Base-by-base conservation (phyloP, 2,329 filamentous ascomycete species). In the Ophiostoma piceae region DNA sequence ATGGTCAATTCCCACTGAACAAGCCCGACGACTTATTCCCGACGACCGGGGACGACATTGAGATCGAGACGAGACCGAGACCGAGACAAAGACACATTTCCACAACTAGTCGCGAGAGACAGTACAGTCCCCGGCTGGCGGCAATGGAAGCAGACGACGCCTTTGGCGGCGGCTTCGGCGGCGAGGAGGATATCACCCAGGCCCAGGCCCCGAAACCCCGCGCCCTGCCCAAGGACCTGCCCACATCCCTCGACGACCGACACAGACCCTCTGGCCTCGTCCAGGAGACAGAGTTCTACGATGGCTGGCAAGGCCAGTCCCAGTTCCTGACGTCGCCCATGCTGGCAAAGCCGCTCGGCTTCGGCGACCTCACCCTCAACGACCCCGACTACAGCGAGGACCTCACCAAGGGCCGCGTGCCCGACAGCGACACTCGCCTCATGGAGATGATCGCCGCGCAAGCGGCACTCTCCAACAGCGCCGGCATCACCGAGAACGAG, bases 241-340 rank as follows among this genome's bases (percentile, higher is more conserved):
- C 95, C 12, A 95, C 87, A 74, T 97, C 94, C 14, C 86, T 99
- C 69, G 90, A 99, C 79, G 95, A 99, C 82, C 88, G 95, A 72
- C 87, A 89, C 75, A 84, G 84, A 76, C 86, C 88, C 3, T 84
- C 82, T 66, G 88, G 89, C 72, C 86, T 89, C 73, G 85, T 90
- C 70, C 84, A 85, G 54, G 95, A 98, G 83, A 97, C 94, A 57
- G 95, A 98, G 83, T 92, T 97, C 82, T 99, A 98, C 79, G 95
- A 99, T 85, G 95, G 92, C 75, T 99, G 95, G 95, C 93, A 98
- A 89, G 94, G 94, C 84, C 92, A 97, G 84, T 97, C 94, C 64
- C 94, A 97, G 81, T 97, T 97, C 80, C 85, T 98, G 73, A 96
- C 92, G 4, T 92, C 90, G 3, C 94, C 94, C 29, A 88, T 94